Evolutionary conservation across 2,329 filamentous ascomycete genomes (phyloP).

Genomic region (Trichoderma aggressivum): DNA sequence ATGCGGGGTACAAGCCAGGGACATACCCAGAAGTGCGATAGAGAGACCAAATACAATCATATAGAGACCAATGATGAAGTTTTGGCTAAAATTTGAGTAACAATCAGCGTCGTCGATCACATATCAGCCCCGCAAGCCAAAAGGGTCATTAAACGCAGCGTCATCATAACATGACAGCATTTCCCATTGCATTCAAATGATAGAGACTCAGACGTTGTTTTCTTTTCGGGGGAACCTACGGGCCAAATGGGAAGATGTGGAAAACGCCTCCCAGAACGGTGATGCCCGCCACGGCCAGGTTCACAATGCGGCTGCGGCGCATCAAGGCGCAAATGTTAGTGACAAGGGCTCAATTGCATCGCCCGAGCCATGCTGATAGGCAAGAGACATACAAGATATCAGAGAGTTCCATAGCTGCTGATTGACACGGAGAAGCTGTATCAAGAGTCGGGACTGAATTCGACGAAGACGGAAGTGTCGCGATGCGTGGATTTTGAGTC

Average conservation of each 20-base stretch:
- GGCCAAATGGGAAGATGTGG: slow-evolving; percentile 60
- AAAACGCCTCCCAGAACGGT: slow-evolving; percentile 82
- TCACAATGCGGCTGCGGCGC: slow-evolving; percentile 77
- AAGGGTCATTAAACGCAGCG: background rate
- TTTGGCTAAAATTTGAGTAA: slow-evolving; percentile 15
- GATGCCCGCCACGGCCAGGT: slow-evolving; percentile 80
- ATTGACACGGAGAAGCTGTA: background rate
- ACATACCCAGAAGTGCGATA: slow-evolving; percentile 62
- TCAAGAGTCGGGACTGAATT: background rate
- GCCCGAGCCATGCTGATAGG: background rate
- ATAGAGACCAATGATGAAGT: slow-evolving; percentile 78
- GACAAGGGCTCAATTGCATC: background rate
- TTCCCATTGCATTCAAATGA: background rate
- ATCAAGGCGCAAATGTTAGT: slow-evolving; percentile 11
- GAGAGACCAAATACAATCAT: slow-evolving; percentile 86
- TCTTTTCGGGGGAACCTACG: slow-evolving; percentile 48
- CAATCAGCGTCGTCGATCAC: background rate
- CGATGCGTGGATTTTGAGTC: slow-evolving; percentile 11
- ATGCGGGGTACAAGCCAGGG: background rate
- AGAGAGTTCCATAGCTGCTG: slow-evolving; percentile 13
- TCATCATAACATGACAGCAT: background rate
- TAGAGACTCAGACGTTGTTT: background rate
- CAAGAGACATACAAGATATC: slow-evolving; percentile 13
- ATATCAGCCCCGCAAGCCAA: background rate
- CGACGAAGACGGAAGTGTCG: background rate